A percentile compares a stretch with the other conserved stretches of the same genome.
Conservation (phyloP, 345 rosid genomes). For the Populus euphratica region DNA sequence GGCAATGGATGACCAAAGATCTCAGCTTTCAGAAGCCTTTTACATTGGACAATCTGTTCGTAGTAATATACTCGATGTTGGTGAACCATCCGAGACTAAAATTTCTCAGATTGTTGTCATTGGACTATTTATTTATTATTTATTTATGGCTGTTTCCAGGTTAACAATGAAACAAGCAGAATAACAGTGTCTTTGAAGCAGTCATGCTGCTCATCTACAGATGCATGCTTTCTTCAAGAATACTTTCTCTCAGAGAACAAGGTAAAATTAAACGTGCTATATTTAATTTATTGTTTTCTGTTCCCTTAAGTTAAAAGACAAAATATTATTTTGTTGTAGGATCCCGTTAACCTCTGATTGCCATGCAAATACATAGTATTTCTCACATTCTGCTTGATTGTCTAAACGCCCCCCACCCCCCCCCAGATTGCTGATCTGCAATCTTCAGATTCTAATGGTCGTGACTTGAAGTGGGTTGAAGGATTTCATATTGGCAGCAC, state of each 20-base stretch:
- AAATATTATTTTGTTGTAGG: not conserved
- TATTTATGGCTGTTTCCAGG: conserved; percentile 40
- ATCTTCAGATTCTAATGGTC: conserved; percentile 40
- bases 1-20: conserved; percentile 67
- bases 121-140: conserved; percentile 8
- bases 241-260: conserved; percentile 72
- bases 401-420: not conserved
- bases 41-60: conserved; percentile 91
- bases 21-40: conserved; percentile 65
- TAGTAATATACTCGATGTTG: conserved; percentile 67
- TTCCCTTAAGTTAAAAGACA: not conserved
- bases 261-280: conserved; percentile 37
- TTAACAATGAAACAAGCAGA: conserved; percentile 61
- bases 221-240: conserved; percentile 73
- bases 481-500: conserved; percentile 63
- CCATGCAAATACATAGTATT: not conserved
- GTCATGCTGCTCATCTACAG: conserved; percentile 75
- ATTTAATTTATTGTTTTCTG: not conserved
- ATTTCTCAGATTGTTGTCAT: conserved; percentile 8
- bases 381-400: not conserved
- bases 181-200: conserved; percentile 80
- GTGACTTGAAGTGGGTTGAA: conserved; percentile 63
- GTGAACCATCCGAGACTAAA: conserved; percentile 36
- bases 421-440: conserved; percentile 71
- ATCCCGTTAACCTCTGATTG: not conserved